Evolutionary conservation across 352 stramenopile genomes (phyloP).

Genomic region (Pythium dissotocum): DNA sequence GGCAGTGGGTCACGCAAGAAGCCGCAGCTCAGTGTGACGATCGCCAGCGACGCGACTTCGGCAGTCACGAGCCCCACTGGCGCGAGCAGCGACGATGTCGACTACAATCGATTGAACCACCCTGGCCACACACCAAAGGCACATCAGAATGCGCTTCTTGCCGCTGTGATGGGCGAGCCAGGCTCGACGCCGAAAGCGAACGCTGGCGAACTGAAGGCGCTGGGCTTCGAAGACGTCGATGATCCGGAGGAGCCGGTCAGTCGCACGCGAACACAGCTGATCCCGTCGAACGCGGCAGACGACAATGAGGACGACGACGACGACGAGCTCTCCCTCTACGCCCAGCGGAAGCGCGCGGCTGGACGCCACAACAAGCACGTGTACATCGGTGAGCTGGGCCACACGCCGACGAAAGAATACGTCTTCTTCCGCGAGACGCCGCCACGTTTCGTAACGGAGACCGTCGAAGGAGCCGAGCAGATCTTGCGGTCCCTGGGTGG

Average conservation of each 20-base stretch:
- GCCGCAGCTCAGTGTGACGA: conserved; percentile 23
- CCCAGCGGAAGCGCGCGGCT: conserved; percentile 45
- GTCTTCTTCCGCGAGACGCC: conserved; percentile 84
- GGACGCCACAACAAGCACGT: conserved; percentile 59
- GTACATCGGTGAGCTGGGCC: conserved; percentile 48
- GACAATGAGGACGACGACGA: conserved; percentile 3
- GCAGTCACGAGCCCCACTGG: not conserved
- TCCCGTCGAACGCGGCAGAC: conserved; percentile 10
- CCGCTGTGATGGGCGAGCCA: conserved; percentile 49
- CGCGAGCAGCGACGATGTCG: conserved; percentile 14
- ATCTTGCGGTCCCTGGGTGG: conserved; percentile 27
- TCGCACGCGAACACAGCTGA: not conserved
- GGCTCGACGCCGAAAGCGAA: conserved; percentile 64
- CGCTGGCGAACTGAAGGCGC: conserved; percentile 38
- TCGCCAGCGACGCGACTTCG: conserved; percentile 7
- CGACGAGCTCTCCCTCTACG: conserved; percentile 50
- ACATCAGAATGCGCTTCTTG: conserved; percentile 21
- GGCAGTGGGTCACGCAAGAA: conserved; percentile 21
- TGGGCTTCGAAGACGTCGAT: conserved; percentile 62
- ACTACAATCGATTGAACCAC: conserved; percentile 62
- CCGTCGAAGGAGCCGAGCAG: conserved; percentile 60
- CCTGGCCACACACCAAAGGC: conserved; percentile 62
- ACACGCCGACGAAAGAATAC: conserved; percentile 79
- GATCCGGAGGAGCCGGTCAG: conserved; percentile 13
- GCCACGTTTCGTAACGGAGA: conserved; percentile 80